Conservation (phyloP, 73 alveolate species). For the Tetrahymena malaccensis region DNA sequence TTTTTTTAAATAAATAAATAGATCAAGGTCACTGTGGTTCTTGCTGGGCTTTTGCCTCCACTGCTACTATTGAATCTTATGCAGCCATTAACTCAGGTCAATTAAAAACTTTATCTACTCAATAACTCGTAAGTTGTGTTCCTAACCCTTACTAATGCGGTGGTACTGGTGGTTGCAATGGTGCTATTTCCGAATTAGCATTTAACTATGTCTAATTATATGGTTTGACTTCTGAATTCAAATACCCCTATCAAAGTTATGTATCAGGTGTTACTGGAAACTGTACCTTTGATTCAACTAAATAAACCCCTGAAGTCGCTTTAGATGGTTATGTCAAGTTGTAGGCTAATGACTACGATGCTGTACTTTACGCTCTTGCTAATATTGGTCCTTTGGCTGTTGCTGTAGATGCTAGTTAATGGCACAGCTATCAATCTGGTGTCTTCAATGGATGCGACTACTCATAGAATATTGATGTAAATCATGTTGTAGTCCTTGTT, state of each 20-base stretch:
- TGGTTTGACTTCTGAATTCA: background rate
- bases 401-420: slow-evolving; percentile 42
- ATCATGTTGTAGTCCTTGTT: slow-evolving; percentile 52
- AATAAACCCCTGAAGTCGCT: slow-evolving; percentile 7
- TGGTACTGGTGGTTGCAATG: slow-evolving; percentile 29
- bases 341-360: slow-evolving; percentile 9
- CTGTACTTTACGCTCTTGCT: background rate
- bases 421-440: slow-evolving; percentile 29
- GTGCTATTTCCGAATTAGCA: background rate
- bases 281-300: background rate
- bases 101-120: slow-evolving; percentile 40
- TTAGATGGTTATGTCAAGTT: slow-evolving; percentile 38
- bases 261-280: background rate
- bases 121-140: slow-evolving; percentile 64
- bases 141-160: slow-evolving; percentile 45
- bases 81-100: background rate
- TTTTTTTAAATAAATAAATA: background rate
- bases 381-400: slow-evolving; percentile 38
- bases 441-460: slow-evolving; percentile 27
- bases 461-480: background rate
- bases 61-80: slow-evolving; percentile 7
- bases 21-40: slow-evolving; percentile 82
- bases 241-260: background rate
- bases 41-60: slow-evolving; percentile 88
- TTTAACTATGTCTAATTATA: background rate